phyloP scores from a whole-genome alignment of 768 basidiomycete species.

The Gelatoporia subvermispora region DNA sequence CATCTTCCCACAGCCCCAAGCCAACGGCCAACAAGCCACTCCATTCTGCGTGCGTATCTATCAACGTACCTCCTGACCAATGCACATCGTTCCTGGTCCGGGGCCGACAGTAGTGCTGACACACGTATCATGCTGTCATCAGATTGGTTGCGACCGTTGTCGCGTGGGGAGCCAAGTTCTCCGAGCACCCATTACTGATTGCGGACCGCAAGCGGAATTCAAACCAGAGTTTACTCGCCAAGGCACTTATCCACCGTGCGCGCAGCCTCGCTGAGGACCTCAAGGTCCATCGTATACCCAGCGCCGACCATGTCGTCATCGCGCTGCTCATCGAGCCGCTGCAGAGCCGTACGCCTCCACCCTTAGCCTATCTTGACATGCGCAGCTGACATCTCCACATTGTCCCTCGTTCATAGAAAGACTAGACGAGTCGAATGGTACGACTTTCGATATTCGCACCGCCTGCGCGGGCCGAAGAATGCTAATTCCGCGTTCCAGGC shows the following conservation, averaged over 20 bases:
- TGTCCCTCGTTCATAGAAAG: constrained; percentile 47
- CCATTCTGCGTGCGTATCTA: constrained; percentile 25
- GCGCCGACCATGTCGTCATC: constrained; percentile 77
- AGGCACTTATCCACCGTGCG: constrained; percentile 71
- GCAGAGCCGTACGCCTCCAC: constrained; percentile 60
- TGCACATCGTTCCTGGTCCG: background rate
- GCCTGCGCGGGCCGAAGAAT: background rate
- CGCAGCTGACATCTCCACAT: constrained; percentile 2
- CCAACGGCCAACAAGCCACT: constrained; percentile 13
- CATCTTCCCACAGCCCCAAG: constrained; percentile 11
- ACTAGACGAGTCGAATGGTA: constrained; percentile 69
- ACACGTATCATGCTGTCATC: background rate
- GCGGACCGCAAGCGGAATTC: constrained; percentile 68
- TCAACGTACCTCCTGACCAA: background rate
- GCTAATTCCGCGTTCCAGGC: constrained; percentile 38
- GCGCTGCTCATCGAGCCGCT: constrained; percentile 77
- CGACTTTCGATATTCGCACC: constrained; percentile 7
- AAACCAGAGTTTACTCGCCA: constrained; percentile 69
- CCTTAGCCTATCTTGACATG: background rate
- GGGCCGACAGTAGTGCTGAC: constrained; percentile 1
- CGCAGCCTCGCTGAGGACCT: constrained; percentile 83
- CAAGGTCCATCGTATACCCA: constrained; percentile 80
- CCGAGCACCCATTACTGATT: constrained; percentile 80
- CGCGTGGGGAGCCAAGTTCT: constrained; percentile 92
- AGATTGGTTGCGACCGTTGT: constrained; percentile 76